These are phyloP conservation scores for Paraphoma chrysanthemicola DNA, from an alignment of 2,329 filamentous ascomycete species.

Conservation along the genomic window DNA sequence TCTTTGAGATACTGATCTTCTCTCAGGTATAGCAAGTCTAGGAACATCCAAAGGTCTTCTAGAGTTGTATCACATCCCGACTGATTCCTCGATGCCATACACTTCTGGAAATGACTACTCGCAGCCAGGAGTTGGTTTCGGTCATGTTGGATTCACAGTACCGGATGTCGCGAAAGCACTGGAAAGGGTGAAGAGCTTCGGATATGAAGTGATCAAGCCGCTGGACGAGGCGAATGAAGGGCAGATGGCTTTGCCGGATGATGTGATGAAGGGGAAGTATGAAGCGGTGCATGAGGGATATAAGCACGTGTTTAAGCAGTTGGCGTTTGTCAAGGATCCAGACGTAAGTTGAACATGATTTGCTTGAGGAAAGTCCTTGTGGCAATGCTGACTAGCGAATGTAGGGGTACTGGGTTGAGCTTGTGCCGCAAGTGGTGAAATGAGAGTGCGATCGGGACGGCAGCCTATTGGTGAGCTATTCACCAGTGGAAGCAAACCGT, in stretches of 20 bases:
- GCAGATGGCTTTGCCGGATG: conserved; percentile 31
- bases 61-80: conserved; percentile 43
- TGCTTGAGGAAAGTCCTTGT: neutral
- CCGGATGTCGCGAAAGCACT: conserved; percentile 36
- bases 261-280: conserved; percentile 20
- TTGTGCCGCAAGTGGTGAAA: conserved; percentile 34
- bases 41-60: conserved; percentile 37
- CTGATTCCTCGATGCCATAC: conserved; percentile 26
- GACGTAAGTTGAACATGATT: conserved; percentile 31
- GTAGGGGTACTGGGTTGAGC: conserved; percentile 40
- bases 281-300: conserved; percentile 33
- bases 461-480: neutral
- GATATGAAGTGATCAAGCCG: conserved; percentile 36
- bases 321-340: conserved; percentile 44
- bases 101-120: conserved; percentile 36
- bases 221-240: conserved; percentile 31
- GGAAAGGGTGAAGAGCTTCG: conserved; percentile 26
- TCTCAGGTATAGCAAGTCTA: conserved; percentile 3
- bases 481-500: neutral
- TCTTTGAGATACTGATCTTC: no score
- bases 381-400: conserved; percentile 9
- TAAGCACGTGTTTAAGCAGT: conserved; percentile 37
- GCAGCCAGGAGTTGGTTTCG: conserved; percentile 33
- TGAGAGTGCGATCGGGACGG: neutral
- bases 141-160: conserved; percentile 46